Conservation (phyloP, 2,329 filamentous ascomycete genomes). For the Boeremia lycopersici region DNA sequence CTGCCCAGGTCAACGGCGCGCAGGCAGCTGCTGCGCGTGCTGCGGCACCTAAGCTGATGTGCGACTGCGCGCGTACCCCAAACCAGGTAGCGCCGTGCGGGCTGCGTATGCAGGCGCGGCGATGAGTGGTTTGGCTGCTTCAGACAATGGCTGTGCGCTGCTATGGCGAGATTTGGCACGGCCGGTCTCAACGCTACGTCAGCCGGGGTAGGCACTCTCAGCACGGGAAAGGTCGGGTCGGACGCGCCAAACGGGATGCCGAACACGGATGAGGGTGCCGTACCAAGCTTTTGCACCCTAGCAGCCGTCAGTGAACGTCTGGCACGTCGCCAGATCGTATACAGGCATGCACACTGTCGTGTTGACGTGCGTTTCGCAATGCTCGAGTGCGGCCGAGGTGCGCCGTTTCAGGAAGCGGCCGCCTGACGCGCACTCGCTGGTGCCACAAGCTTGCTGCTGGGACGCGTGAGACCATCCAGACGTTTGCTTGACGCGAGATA, state of each 20-base stretch:
- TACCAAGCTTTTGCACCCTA: slow-evolving; percentile 6
- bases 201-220: background rate
- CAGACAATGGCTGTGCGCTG: slow-evolving; percentile 8
- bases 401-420: slow-evolving; percentile 2
- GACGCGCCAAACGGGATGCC: background rate
- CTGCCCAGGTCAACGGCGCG: slow-evolving; percentile 15
- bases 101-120: slow-evolving; percentile 11
- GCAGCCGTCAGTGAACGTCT: background rate
- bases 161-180: slow-evolving; percentile 9
- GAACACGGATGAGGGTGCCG: slow-evolving; percentile 9
- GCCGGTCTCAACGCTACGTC: slow-evolving; percentile 5
- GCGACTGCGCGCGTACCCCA: slow-evolving; percentile 16
- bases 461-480: slow-evolving; percentile 2
- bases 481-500: background rate
- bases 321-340: background rate
- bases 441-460: slow-evolving; percentile 3
- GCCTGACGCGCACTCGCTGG: slow-evolving; percentile 1
- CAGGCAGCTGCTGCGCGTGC: slow-evolving; percentile 1
- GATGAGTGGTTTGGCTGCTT: slow-evolving; percentile 11
- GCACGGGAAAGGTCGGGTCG: slow-evolving; percentile 1
- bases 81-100: slow-evolving; percentile 12
- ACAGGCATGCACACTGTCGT: slow-evolving; percentile 5
- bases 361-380: slow-evolving; percentile 4
- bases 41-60: slow-evolving; percentile 11
- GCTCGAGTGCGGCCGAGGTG: background rate